Conservation (phyloP, 306 rosid genomes). For the Luffa acutangula region DNA sequence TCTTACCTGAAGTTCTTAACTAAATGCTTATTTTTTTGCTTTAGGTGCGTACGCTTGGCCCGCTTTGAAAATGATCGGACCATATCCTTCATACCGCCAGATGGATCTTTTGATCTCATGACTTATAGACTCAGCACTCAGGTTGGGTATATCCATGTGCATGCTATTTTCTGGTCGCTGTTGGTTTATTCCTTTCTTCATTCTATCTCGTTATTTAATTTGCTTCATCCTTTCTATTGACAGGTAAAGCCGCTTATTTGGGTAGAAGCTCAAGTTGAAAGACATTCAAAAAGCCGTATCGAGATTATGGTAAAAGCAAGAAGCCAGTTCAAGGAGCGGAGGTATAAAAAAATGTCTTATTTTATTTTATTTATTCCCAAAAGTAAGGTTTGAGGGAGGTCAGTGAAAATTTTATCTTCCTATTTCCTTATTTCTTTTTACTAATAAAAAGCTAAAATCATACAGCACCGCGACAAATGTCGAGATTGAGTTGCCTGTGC, state of each 20-base stretch:
- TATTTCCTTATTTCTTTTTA: slow-evolving; percentile 4
- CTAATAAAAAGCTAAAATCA: slow-evolving; percentile 21
- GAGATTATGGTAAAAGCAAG: slow-evolving; percentile 92
- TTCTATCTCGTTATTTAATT: not conserved
- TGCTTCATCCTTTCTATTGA: slow-evolving; percentile 9
- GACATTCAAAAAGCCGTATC: slow-evolving; percentile 89
- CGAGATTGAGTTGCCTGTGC: slow-evolving; percentile 88
- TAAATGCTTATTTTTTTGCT: slow-evolving; percentile 16
- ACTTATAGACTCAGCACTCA: slow-evolving; percentile 93
- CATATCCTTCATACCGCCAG: slow-evolving; percentile 95
- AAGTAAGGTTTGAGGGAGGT: slow-evolving; percentile 6
- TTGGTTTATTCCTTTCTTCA: not conserved
- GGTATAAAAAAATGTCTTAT: slow-evolving; percentile 31
- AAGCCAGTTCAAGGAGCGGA: slow-evolving; percentile 98
- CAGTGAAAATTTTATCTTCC: slow-evolving; percentile 5
- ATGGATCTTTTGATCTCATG: slow-evolving; percentile 98
- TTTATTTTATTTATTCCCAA: not conserved
- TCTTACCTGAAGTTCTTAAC: slow-evolving; percentile 5
- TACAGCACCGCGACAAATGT: slow-evolving; percentile 92
- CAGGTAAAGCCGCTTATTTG: slow-evolving; percentile 93
- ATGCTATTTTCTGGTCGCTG: not conserved
- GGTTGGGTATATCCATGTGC: slow-evolving; percentile 31
- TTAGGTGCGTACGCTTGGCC: slow-evolving; percentile 97
- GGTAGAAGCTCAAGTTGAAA: slow-evolving; percentile 97
- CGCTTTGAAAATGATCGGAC: slow-evolving; percentile 99